Conservation (phyloP, 1,139 yeast species). For the Lodderomyces theae region DNA sequence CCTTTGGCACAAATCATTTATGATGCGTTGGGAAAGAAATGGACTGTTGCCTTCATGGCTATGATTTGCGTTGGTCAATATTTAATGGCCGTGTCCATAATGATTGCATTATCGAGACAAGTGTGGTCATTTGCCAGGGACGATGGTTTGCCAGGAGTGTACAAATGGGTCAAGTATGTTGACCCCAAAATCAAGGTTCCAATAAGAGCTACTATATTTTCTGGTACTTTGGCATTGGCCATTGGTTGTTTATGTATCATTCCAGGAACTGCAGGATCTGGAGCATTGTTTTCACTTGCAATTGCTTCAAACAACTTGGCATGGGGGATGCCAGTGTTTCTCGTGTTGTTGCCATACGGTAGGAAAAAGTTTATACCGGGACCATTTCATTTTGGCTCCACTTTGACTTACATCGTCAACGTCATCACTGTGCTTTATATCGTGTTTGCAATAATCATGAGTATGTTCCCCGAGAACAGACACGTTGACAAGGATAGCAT, state of each 20-base stretch:
- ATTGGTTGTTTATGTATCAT: conserved; percentile 51
- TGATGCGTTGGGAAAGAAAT: conserved; percentile 62
- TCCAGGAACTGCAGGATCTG: conserved; percentile 38
- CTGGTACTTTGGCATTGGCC: conserved; percentile 43
- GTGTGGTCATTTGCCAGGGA: conserved; percentile 40
- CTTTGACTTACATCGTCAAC: conserved; percentile 38
- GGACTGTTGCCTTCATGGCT: conserved; percentile 66
- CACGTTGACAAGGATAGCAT: conserved; percentile 27
- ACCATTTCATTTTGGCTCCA: conserved; percentile 57
- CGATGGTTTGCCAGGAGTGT: conserved; percentile 46
- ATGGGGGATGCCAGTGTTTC: conserved; percentile 26
- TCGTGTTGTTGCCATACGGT: conserved; percentile 34
- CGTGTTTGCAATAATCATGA: conserved; percentile 30
- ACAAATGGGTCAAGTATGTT: conserved; percentile 48
- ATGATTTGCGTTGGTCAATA: conserved; percentile 59
- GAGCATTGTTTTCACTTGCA: conserved; percentile 50
- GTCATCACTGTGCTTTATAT: conserved; percentile 26
- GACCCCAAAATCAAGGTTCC: conserved; percentile 58
- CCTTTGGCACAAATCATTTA: conserved; percentile 64
- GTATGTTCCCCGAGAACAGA: conserved; percentile 36
- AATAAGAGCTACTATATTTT: conserved; percentile 57
- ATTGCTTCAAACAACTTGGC: conserved; percentile 41
- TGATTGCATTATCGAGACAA: conserved; percentile 37
- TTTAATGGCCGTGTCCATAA: conserved; percentile 53
- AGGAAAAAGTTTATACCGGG: conserved; percentile 54